Conservation (phyloP, 1,284 basidiomycete genomes). For the Exobasidium cylindrosporum region DNA sequence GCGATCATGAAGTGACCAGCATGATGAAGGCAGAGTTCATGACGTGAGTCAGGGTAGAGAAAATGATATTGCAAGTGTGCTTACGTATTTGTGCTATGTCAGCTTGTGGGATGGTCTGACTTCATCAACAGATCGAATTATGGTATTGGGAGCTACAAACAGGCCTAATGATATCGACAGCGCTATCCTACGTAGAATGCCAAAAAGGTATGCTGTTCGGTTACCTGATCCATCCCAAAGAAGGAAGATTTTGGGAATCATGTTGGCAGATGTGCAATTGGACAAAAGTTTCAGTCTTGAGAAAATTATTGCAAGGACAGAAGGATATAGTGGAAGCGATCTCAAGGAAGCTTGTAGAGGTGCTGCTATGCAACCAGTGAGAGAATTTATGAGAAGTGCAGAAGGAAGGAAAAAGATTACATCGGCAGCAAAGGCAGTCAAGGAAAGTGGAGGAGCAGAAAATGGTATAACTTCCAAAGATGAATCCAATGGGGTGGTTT, state of each 20-base stretch:
- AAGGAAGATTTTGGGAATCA: slow-evolving; percentile 80
- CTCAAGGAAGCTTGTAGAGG: slow-evolving; percentile 88
- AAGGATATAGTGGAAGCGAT: slow-evolving; percentile 84
- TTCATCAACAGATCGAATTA: slow-evolving; percentile 72
- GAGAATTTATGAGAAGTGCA: slow-evolving; percentile 50
- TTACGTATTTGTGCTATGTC: not conserved
- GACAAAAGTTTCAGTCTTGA: slow-evolving; percentile 67
- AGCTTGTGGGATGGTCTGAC: slow-evolving; percentile 90
- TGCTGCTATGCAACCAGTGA: slow-evolving; percentile 56
- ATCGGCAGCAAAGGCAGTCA: not conserved
- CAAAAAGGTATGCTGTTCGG: slow-evolving; percentile 88
- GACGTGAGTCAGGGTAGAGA: slow-evolving; percentile 65
- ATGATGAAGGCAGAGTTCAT: slow-evolving; percentile 99
- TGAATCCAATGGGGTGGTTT: not conserved
- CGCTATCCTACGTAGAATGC: slow-evolving; percentile 92
- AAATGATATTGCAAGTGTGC: not conserved
- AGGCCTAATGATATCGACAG: slow-evolving; percentile 91
- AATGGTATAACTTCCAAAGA: not conserved
- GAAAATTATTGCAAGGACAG: slow-evolving; percentile 69
- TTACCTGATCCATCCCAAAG: slow-evolving; percentile 80
- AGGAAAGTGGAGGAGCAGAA: not conserved
- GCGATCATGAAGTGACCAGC: slow-evolving; percentile 94
- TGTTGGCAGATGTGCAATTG: slow-evolving; percentile 61
- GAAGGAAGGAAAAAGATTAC: slow-evolving; percentile 26
- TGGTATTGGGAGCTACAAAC: slow-evolving; percentile 95